Evolutionary conservation across 305 asterid species (phyloP).

Genomic region (Petunia hybrid): DNA sequence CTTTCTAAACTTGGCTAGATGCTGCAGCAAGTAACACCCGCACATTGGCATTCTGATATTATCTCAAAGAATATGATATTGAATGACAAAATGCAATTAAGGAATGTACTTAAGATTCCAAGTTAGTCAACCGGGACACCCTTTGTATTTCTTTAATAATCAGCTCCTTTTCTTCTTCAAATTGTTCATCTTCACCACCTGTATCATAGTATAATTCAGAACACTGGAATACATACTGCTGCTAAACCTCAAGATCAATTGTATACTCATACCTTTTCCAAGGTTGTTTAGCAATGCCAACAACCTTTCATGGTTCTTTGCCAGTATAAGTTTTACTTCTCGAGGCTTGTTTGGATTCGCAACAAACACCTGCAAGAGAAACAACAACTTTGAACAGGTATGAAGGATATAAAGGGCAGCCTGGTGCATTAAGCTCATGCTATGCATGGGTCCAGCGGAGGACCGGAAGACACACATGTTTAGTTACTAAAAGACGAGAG

Average conservation of each 20-base stretch:
- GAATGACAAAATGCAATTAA: conserved; percentile 19
- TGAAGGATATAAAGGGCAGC: not conserved
- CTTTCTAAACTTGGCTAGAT: conserved; percentile 27
- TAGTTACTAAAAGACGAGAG: conserved; percentile 5
- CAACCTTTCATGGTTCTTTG: conserved; percentile 84
- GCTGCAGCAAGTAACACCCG: not conserved
- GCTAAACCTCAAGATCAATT: conserved; percentile 6
- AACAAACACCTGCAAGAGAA: conserved; percentile 76
- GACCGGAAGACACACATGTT: not conserved
- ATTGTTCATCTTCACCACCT: conserved; percentile 97
- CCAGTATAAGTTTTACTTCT: conserved; percentile 83
- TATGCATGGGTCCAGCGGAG: not conserved
- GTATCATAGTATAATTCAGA: conserved; percentile 38
- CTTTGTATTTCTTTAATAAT: conserved; percentile 92
- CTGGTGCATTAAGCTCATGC: not conserved
- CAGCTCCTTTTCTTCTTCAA: conserved; percentile 95
- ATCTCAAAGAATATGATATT: conserved; percentile 23
- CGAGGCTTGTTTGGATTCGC: conserved; percentile 98
- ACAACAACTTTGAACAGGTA: conserved; percentile 24
- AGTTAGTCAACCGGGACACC: conserved; percentile 66
- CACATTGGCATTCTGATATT: conserved; percentile 14
- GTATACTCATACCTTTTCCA: conserved; percentile 70
- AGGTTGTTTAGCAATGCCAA: conserved; percentile 76
- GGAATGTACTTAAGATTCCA: conserved; percentile 54
- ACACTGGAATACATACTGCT: not conserved